phyloP scores from a whole-genome alignment of 371 early-diverging fungal species.

The Modicella reniformis region DNA sequence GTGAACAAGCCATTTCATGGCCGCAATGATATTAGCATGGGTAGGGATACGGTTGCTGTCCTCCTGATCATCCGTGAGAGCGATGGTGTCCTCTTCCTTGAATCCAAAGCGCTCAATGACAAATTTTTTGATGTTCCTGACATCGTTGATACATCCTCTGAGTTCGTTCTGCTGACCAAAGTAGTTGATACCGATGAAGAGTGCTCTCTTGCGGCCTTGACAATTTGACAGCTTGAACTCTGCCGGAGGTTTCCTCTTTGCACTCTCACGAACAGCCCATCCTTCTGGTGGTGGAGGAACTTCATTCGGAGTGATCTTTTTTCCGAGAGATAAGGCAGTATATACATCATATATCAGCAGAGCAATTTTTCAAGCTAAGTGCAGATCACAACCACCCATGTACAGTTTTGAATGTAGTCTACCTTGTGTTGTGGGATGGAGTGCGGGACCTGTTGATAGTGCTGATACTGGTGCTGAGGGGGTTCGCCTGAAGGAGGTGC shows the following conservation, averaged over 20 bases:
- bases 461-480: slow-evolving; percentile 25
- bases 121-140: slow-evolving; percentile 82
- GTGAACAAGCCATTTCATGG: slow-evolving; percentile 91
- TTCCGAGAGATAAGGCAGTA: background rate
- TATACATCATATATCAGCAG: no score
- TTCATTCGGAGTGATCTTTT: slow-evolving; percentile 16
- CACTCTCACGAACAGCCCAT: slow-evolving; percentile 36
- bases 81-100: slow-evolving; percentile 76
- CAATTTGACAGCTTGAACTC: slow-evolving; percentile 78
- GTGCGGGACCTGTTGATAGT: slow-evolving; percentile 20
- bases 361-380: no score
- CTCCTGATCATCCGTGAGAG: slow-evolving; percentile 88
- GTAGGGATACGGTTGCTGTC: slow-evolving; percentile 79
- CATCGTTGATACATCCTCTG: slow-evolving; percentile 92
- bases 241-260: slow-evolving; percentile 18
- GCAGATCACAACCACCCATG: no score
- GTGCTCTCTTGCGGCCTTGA: slow-evolving; percentile 81
- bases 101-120: slow-evolving; percentile 73
- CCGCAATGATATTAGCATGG: slow-evolving; percentile 81
- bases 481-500: slow-evolving; percentile 9
- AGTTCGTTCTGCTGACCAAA: slow-evolving; percentile 73
- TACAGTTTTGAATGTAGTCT: background rate
- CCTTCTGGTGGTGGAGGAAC: slow-evolving; percentile 49
- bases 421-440: slow-evolving; percentile 28
- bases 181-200: slow-evolving; percentile 95